Percentiles rank a stretch among this genome's conserved stretches.
These are phyloP conservation scores for cucumber (Cucumis sativus) DNA, from an alignment of 306 rosid species.

Conservation along the genomic window DNA sequence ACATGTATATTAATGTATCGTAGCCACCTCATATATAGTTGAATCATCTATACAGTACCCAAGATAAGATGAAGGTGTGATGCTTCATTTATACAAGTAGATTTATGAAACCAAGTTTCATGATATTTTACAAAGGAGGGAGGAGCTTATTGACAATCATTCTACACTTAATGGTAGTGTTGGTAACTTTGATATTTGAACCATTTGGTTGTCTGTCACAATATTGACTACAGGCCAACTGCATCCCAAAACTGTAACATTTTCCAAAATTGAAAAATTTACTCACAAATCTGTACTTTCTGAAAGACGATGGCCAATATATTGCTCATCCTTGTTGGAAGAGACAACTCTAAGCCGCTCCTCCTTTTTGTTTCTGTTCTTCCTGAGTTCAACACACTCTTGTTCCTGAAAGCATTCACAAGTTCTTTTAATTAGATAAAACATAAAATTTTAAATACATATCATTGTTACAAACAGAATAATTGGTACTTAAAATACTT, in stretches of 20 bases:
- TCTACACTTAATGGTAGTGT: not conserved
- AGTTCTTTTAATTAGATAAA: not conserved
- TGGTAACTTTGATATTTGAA: not conserved
- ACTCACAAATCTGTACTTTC: conserved; percentile 42
- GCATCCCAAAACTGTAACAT: not conserved
- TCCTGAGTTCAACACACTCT: conserved; percentile 45
- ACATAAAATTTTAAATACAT: not conserved
- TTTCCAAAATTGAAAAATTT: not conserved
- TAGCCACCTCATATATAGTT: not conserved
- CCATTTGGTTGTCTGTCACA: not conserved
- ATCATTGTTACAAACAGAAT: not conserved
- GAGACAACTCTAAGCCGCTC: conserved; percentile 22
- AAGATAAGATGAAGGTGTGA: not conserved
- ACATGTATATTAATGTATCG: not conserved
- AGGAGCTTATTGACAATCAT: not conserved
- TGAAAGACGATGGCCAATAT: conserved; percentile 11
- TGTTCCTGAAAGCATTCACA: conserved; percentile 51
- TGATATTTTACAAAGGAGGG: not conserved
- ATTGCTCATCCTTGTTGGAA: conserved; percentile 29
- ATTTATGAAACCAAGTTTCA: not conserved
- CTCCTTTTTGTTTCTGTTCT: conserved; percentile 42
- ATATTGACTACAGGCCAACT: not conserved
- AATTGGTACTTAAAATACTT: not conserved
- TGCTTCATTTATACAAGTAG: not conserved
- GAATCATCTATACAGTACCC: not conserved